Base-by-base conservation (phyloP, 1,284 basidiomycete genomes). In the Trametes versicolor region DNA sequence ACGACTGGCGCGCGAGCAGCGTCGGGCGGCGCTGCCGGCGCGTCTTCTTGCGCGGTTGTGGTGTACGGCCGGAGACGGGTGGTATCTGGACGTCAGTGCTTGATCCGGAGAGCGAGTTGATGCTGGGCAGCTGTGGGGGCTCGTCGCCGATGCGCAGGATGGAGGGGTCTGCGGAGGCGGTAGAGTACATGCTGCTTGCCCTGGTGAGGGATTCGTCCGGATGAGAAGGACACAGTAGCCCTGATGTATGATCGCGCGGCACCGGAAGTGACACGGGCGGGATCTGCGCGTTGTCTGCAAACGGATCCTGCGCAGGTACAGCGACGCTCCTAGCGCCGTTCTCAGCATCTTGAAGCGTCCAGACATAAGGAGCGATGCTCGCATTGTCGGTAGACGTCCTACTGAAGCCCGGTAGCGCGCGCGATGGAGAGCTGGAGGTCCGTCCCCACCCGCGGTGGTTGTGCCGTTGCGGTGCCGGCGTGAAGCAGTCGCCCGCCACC, bases 141-240 rank as follows among this genome's bases (percentile, higher is more conserved):
- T 25, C 61, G 43, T 52, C 58, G 34, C 47, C 52, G 15, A 68
- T 50, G 50, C 63, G 67, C n/a, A 25, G 9, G 15, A 21, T 37
- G 13, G 60, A 29, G 23, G 45, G 19, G 27, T 70, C 57, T 10
- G 36, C 59, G 1, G 74, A 73, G 17, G 70, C 71, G 1, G 71
- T 71, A 23, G 79, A 77, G 59, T 78, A 77, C 13, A 74, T 25
- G 63, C 77, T 79, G 25, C 74, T 68, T 9, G 61, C 53, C 36
- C 63, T 39, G 17, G 62, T 66, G 17, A 63, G 25, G 19, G 58
- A 34, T 3, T 23, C 55, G 4, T 49, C 48, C 13, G 21, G 47
- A 5, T 39, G 48, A 17, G 41, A 23, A 3, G 41, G 41, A 19
- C 48, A 54, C 21, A 58, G 49, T 2, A 57, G 23, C 9, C 54